These are phyloP conservation scores for Leishmania aethiopica DNA, from an alignment of 208 protist genomes.

Conservation along the genomic window DNA sequence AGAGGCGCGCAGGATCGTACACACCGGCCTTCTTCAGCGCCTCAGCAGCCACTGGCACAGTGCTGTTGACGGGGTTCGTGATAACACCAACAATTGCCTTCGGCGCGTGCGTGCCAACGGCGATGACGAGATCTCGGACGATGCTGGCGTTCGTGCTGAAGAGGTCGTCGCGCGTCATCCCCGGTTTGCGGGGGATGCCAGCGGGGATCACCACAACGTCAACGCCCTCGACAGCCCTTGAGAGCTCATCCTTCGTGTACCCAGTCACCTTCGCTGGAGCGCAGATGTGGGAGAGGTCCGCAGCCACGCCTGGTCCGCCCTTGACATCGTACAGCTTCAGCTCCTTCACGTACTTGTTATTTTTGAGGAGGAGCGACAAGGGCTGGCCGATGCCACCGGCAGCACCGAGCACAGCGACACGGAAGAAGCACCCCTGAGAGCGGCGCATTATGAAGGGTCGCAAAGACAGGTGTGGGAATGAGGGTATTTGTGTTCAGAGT, in stretches of 20 bases:
- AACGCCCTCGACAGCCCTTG: conserved; percentile 71
- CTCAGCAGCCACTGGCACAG: conserved; percentile 94
- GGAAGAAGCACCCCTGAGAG: conserved; percentile 27
- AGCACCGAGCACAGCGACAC: conserved; percentile 94
- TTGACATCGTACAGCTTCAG: conserved; percentile 91
- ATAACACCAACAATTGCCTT: conserved; percentile 92
- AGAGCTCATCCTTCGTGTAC: conserved; percentile 69
- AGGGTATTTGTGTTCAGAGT: neutral
- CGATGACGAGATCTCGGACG: conserved; percentile 81
- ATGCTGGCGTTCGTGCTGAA: conserved; percentile 96
- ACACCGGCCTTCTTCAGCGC: conserved; percentile 84
- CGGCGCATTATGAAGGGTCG: conserved; percentile 22
- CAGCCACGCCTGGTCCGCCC: conserved; percentile 82
- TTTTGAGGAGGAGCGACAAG: conserved; percentile 94
- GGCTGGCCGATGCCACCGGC: conserved; percentile 97
- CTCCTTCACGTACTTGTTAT: conserved; percentile 65
- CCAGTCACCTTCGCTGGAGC: conserved; percentile 81
- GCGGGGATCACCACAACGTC: conserved; percentile 95
- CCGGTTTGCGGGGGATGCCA: conserved; percentile 96
- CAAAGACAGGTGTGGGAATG: neutral
- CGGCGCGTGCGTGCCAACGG: conserved; percentile 79
- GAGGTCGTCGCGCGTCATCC: conserved; percentile 96
- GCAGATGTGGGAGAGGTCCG: conserved; percentile 90
- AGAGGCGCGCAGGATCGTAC: conserved; percentile 85
- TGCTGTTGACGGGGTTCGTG: conserved; percentile 96